A percentile compares a stretch with the other conserved stretches of the same genome.
These are phyloP conservation scores for Taxawa tesnikishii DNA, from an alignment of 2,329 filamentous ascomycete genomes.

Conservation along the genomic window DNA sequence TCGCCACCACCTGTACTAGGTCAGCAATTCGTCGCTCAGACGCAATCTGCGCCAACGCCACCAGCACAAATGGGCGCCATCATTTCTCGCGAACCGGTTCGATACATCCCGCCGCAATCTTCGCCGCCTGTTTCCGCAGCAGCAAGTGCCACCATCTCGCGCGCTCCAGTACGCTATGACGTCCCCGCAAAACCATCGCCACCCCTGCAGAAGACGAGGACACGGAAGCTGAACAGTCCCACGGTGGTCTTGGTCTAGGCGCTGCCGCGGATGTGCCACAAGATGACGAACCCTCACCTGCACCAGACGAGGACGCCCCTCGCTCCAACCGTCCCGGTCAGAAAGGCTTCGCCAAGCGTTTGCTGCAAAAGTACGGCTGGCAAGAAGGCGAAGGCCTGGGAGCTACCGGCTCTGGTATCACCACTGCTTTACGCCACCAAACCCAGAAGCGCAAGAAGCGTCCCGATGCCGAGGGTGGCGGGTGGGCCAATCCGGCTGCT, in stretches of 20 bases:
- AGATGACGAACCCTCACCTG: conserved; percentile 18
- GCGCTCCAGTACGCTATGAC: conserved; percentile 65
- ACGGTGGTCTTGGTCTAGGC: conserved; percentile 2
- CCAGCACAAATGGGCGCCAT: not conserved
- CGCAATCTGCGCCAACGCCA: conserved; percentile 4
- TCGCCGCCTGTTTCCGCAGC: conserved; percentile 14
- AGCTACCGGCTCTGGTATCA: conserved; percentile 68
- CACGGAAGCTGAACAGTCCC: conserved; percentile 16
- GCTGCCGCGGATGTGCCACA: conserved; percentile 10
- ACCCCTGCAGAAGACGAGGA: conserved; percentile 33
- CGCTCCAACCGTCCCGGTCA: conserved; percentile 64
- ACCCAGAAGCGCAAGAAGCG: conserved; percentile 77
- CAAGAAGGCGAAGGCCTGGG: conserved; percentile 78
- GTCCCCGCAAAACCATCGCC: conserved; percentile 22
- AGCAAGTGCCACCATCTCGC: conserved; percentile 54
- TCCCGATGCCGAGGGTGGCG: conserved; percentile 66
- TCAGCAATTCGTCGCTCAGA: conserved; percentile 5
- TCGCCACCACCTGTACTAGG: conserved; percentile 15
- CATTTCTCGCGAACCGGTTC: not conserved
- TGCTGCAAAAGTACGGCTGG: conserved; percentile 94
- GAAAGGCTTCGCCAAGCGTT: conserved; percentile 70
- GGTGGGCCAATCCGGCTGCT: conserved; percentile 55
- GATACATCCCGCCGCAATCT: conserved; percentile 10
- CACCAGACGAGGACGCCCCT: conserved; percentile 23
- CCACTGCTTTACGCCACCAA: conserved; percentile 70